Base-by-base conservation (phyloP, 805 yeast genomes). In the Nakazawaea laoshanensis region DNA sequence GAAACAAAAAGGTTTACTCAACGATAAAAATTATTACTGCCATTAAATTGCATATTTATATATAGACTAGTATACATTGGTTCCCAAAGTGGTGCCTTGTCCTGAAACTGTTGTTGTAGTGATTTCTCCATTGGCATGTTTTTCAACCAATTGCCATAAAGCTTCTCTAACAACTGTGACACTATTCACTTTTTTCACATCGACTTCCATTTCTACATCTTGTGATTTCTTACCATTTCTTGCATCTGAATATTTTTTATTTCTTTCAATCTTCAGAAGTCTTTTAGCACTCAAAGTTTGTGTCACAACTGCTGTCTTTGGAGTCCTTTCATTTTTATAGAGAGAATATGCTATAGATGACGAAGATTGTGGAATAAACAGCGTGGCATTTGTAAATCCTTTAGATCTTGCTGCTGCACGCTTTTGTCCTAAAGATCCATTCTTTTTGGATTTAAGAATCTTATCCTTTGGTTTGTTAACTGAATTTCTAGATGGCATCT, bases 41-140 rank as follows among this genome's bases (percentile, higher is more conserved):
- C 35, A 32, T 19, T 22, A 20, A 27, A 5, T 20, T 31, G 17
- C 12, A 24, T 14, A 12, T 15, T 26, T 7, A 26, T 19, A 6
- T 8, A 26, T 14, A 27, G 32, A 27, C 36, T 47, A 67, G 61
- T 64, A 76, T 53, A 41, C 67, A 33, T 86, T 87, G 19, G 79
- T 75, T 26, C 95, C 96, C 42, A 87, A 57, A 9, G 94, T 80
- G 21, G 96, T 87, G 37, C 95, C 95, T 49, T 76, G 74, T 24
- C 85, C 83, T 17, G 64, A 55, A 18, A 59, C 44, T 18, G 61
- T 53, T 29, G 65, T 52, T 20, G 62, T 56, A 38, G 73, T 56
- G 12, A 10, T 9, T 13, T 66, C 65, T 21, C 61, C 61, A 24
- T 66, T 53, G 24, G 71, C 61, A 19, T 63, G 58, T 49, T 76